phyloP scores from a whole-genome alignment of 805 yeast genomes.

The Candida silvicultrix region DNA sequence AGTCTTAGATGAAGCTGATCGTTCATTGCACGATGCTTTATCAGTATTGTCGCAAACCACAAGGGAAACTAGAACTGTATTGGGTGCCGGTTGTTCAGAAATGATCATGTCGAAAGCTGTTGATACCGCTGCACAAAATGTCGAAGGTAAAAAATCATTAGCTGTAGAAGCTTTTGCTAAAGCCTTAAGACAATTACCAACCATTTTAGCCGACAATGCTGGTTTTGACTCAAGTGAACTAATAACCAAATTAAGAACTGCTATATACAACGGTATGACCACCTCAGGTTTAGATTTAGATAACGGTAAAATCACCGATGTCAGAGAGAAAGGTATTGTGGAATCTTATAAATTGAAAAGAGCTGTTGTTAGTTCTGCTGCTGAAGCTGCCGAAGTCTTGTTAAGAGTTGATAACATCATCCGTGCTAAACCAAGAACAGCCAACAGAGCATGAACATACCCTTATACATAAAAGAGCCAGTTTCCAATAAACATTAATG shows the following conservation, averaged over 20 bases:
- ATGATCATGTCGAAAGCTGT: slow-evolving; percentile 98
- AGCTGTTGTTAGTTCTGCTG: slow-evolving; percentile 90
- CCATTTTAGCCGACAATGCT: slow-evolving; percentile 94
- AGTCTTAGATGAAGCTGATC: slow-evolving; percentile 92
- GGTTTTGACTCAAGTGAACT: slow-evolving; percentile 93
- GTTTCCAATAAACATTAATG: too few relatives aligned
- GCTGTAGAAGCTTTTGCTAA: slow-evolving; percentile 94
- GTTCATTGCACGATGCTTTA: slow-evolving; percentile 94
- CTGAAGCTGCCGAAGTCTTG: slow-evolving; percentile 97
- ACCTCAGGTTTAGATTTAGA: slow-evolving; percentile 89
- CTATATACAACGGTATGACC: slow-evolving; percentile 79
- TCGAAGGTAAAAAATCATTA: slow-evolving; percentile 85
- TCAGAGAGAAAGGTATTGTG: slow-evolving; percentile 89
- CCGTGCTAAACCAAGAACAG: slow-evolving; percentile 96
- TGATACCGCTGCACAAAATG: slow-evolving; percentile 93
- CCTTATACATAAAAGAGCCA: not conserved
- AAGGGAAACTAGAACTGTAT: slow-evolving; percentile 77
- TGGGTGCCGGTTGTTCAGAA: slow-evolving; percentile 83
- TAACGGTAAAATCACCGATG: slow-evolving; percentile 81
- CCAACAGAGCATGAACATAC: slow-evolving; percentile 55
- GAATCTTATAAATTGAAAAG: slow-evolving; percentile 89
- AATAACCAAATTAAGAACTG: slow-evolving; percentile 83
- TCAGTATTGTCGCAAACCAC: slow-evolving; percentile 95
- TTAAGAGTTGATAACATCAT: slow-evolving; percentile 95
- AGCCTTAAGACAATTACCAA: slow-evolving; percentile 92